Conservation (phyloP, 2,329 filamentous ascomycete species). For the Ophiostoma sp. region DNA sequence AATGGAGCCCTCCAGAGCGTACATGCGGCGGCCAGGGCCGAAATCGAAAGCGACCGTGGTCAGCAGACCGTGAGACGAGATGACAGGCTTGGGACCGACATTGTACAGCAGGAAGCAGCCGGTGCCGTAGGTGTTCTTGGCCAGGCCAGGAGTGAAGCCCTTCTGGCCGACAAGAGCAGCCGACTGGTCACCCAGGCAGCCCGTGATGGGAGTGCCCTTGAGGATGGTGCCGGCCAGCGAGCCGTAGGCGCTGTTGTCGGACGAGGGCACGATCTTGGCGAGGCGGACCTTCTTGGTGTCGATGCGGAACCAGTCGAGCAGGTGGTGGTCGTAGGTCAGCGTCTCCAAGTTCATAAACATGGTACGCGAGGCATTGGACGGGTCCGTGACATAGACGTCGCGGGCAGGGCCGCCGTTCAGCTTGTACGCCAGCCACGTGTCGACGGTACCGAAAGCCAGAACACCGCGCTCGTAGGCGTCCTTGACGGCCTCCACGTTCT, state of each 20-base stretch:
- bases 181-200: constrained; percentile 86
- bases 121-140: constrained; percentile 90
- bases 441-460: constrained; percentile 82
- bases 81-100: constrained; percentile 78
- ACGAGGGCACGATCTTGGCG: constrained; percentile 79
- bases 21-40: constrained; percentile 60
- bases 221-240: constrained; percentile 63
- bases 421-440: constrained; percentile 83
- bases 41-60: constrained; percentile 86
- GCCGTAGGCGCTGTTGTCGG: constrained; percentile 72
- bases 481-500: constrained; percentile 67
- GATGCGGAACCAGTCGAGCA: constrained; percentile 78
- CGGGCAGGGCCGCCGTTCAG: constrained; percentile 72
- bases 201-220: constrained; percentile 70
- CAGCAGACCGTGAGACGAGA: constrained; percentile 78
- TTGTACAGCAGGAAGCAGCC: constrained; percentile 90
- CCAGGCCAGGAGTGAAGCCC: constrained; percentile 76
- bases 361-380: constrained; percentile 83
- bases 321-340: constrained; percentile 73
- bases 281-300: constrained; percentile 67
- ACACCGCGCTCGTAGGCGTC: constrained; percentile 75
- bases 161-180: constrained; percentile 83
- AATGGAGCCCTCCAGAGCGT: constrained; percentile 81
- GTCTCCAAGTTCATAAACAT: constrained; percentile 93
- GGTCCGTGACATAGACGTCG: constrained; percentile 75